A percentile compares a stretch with the other conserved stretches of the same genome.
Evolutionary conservation across 306 rosid genomes (phyloP).

Genomic region (Hippophae rhamnoides): DNA sequence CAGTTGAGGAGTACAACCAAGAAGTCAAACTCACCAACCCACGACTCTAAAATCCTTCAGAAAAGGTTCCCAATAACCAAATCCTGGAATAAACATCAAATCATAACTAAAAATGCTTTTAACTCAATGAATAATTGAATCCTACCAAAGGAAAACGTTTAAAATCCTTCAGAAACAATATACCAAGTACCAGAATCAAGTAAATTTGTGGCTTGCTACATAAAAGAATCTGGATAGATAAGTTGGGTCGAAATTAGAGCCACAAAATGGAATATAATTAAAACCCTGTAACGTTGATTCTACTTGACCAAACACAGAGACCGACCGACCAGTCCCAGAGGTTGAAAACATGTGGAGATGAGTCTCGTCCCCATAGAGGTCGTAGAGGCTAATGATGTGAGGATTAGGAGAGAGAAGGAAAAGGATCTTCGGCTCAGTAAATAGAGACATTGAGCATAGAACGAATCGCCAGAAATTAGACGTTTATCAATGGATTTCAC

Average conservation of each 20-base stretch:
- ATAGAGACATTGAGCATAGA: slow-evolving; percentile 47
- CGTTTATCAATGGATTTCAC: slow-evolving; percentile 54
- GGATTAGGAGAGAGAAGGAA: slow-evolving; percentile 43
- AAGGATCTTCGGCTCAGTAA: slow-evolving; percentile 48
- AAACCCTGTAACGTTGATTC: not conserved
- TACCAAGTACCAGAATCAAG: slow-evolving; percentile 12
- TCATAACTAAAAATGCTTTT: not conserved
- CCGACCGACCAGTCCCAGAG: not conserved
- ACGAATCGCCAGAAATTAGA: slow-evolving; percentile 33
- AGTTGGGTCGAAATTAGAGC: slow-evolving; percentile 7
- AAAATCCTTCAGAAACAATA: slow-evolving; percentile 11
- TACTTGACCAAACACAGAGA: not conserved
- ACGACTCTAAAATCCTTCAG: slow-evolving; percentile 6
- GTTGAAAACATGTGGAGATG: slow-evolving; percentile 26
- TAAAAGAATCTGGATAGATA: slow-evolving; percentile 6
- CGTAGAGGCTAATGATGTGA: slow-evolving; percentile 34
- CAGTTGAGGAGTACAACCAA: not conserved
- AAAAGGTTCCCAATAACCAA: not conserved
- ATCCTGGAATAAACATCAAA: slow-evolving; percentile 5
- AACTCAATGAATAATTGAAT: slow-evolving; percentile 18
- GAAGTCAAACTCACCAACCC: slow-evolving; percentile 7
- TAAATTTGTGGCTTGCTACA: not conserved
- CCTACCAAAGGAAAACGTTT: slow-evolving; percentile 10
- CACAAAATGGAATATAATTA: not conserved
- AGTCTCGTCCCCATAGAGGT: slow-evolving; percentile 42